phyloP scores from a whole-genome alignment of 768 basidiomycete species.

The Rubroboletus satanas region DNA sequence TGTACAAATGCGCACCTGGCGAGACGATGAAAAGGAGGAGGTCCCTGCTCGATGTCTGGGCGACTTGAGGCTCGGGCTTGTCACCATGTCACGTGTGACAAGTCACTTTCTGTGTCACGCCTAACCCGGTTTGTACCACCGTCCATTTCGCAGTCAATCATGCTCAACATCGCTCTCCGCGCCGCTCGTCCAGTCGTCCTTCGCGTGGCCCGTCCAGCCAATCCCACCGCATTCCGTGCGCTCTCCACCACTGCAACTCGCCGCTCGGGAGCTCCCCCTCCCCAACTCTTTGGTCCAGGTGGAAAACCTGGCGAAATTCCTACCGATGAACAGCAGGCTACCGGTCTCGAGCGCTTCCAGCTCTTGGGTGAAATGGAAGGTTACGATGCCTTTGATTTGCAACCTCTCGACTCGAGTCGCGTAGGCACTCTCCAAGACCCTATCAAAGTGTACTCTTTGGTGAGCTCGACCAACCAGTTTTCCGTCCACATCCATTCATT shows the following conservation, averaged over 20 bases:
- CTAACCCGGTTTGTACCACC: conserved; percentile 26
- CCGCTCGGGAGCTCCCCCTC: conserved; percentile 57
- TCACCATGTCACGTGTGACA: conserved; percentile 26
- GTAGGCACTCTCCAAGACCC: conserved; percentile 87
- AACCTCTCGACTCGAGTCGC: conserved; percentile 78
- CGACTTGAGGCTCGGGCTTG: not conserved
- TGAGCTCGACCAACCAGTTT: conserved; percentile 38
- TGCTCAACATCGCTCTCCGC: conserved; percentile 28
- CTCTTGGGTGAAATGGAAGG: conserved; percentile 86
- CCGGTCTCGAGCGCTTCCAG: conserved; percentile 95
- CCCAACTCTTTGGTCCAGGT: conserved; percentile 68
- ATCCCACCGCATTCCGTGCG: conserved; percentile 41
- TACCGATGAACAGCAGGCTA: conserved; percentile 85
- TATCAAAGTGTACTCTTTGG: conserved; percentile 81
- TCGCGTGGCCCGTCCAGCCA: conserved; percentile 19
- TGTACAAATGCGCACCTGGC: too few relatives aligned
- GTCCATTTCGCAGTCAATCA: conserved; percentile 12
- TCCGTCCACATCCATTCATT: not conserved
- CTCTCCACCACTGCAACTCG: conserved; percentile 57
- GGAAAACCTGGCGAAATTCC: conserved; percentile 72
- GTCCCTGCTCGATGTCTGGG: too few relatives aligned
- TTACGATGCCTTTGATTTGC: conserved; percentile 83
- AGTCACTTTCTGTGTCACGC: conserved; percentile 23
- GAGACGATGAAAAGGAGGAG: too few relatives aligned
- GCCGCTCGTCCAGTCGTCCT: conserved; percentile 25